phyloP scores from a whole-genome alignment of 495 filamentous ascomycete species.

The Chaetomium cochliodes region DNA sequence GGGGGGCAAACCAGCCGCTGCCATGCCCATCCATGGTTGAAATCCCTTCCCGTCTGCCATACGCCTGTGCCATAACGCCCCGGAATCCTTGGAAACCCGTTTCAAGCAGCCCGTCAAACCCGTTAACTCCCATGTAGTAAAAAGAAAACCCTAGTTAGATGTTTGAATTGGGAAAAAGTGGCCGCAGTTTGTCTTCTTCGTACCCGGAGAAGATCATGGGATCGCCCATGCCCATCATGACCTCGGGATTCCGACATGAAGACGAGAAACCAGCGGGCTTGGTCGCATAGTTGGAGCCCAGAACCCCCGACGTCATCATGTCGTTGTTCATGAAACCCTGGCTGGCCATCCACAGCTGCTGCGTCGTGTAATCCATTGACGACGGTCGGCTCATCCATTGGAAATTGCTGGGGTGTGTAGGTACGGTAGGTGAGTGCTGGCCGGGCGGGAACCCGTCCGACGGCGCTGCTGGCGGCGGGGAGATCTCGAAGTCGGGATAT shows the following conservation, averaged over 20 bases:
- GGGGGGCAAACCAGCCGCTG: background rate
- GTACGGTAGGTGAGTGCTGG: constrained; percentile 8
- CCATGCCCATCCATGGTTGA: background rate
- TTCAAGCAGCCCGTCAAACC: background rate
- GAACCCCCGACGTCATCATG: background rate
- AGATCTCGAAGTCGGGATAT: constrained; percentile 46
- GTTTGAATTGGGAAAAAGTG: background rate
- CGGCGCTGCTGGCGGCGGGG: constrained; percentile 30
- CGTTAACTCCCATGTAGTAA: background rate
- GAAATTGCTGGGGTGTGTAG: constrained; percentile 1
- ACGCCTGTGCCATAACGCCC: background rate
- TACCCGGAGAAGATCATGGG: constrained; percentile 42
- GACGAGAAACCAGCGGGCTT: constrained; percentile 48
- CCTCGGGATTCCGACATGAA: constrained; percentile 39
- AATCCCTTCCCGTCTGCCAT: background rate
- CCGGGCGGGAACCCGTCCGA: constrained; percentile 13
- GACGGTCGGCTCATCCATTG: constrained; percentile 28
- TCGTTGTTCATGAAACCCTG: constrained; percentile 31
- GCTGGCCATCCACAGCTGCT: constrained; percentile 42
- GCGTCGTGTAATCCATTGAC: constrained; percentile 8
- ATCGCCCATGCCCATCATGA: constrained; percentile 52
- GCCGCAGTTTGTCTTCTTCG: constrained; percentile 3
- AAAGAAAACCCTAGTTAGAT: background rate
- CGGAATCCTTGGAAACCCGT: background rate
- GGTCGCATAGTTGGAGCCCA: constrained; percentile 40